Evolutionary conservation across 805 yeast species (phyloP).

Genomic region (Pichia phayaonensis): DNA sequence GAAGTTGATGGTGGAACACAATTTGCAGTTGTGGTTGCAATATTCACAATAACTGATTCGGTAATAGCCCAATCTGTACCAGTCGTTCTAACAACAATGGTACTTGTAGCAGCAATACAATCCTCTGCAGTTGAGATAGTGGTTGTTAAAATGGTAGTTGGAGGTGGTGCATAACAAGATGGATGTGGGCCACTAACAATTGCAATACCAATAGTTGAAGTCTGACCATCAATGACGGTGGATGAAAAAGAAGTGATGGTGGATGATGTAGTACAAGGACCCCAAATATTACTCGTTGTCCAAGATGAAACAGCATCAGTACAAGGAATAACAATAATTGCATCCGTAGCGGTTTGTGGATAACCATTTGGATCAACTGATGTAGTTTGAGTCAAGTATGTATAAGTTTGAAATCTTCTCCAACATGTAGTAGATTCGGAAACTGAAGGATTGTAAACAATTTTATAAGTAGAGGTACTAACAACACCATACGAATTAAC

Average conservation of each 20-base stretch:
- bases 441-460: conserved; percentile 3
- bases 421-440: background rate
- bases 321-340: conserved; percentile 1
- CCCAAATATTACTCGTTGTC: background rate
- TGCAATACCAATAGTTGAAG: background rate
- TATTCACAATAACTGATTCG: background rate
- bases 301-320: conserved; percentile 1
- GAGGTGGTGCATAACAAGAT: conserved; percentile 3
- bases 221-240: background rate
- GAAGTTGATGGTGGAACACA: conserved; percentile 1
- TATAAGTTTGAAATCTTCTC: background rate
- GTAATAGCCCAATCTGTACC: background rate
- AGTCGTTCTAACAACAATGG: background rate
- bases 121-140: background rate
- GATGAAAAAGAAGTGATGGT: background rate
- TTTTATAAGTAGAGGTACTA: background rate
- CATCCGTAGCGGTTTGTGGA: conserved; percentile 2
- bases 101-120: background rate
- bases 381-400: background rate
- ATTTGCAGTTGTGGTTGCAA: background rate
- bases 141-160: background rate
- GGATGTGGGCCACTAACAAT: conserved; percentile 1
- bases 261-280: background rate
- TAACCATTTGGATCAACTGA: background rate
- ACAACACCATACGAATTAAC: conserved; percentile 1